phyloP scores from a whole-genome alignment of 169 alveolate species.

The Perkinsus chesapeaki region DNA sequence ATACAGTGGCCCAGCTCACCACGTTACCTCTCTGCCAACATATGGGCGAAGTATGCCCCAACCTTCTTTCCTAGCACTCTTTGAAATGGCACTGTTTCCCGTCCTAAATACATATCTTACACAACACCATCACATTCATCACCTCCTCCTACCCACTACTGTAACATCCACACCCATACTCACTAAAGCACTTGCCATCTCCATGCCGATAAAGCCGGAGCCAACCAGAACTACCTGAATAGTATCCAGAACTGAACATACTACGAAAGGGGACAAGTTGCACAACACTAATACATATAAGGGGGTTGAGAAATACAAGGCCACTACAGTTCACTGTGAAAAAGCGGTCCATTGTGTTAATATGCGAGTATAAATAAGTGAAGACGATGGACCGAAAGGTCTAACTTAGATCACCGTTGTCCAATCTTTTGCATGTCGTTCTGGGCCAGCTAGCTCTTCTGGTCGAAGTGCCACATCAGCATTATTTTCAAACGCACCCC shows the following conservation, averaged over 20 bases:
- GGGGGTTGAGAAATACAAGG: slow-evolving; percentile 2
- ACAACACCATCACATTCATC: neutral
- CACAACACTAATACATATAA: slow-evolving; percentile 17
- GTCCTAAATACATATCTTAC: neutral
- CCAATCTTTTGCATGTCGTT: no score
- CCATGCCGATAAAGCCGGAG: slow-evolving; percentile 37
- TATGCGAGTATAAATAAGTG: no score
- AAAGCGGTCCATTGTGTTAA: no score
- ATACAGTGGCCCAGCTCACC: neutral
- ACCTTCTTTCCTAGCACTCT: slow-evolving; percentile 21
- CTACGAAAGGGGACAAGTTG: neutral
- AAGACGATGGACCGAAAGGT: no score
- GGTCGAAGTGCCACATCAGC: no score
- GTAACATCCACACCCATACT: slow-evolving; percentile 23
- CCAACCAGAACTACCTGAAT: slow-evolving; percentile 25
- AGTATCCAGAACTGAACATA: neutral
- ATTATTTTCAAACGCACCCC: no score
- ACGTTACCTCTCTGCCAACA: slow-evolving; percentile 14
- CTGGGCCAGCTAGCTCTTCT: no score
- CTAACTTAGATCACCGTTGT: no score
- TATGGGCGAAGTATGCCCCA: slow-evolving; percentile 19
- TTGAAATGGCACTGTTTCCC: slow-evolving; percentile 34
- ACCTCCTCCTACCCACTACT: slow-evolving; percentile 25
- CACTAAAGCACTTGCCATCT: slow-evolving; percentile 26
- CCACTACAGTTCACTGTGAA: slow-evolving; percentile 10